These are phyloP conservation scores for Oleoguttula mirabilis DNA, from an alignment of 495 filamentous ascomycete species.

Conservation along the genomic window DNA sequence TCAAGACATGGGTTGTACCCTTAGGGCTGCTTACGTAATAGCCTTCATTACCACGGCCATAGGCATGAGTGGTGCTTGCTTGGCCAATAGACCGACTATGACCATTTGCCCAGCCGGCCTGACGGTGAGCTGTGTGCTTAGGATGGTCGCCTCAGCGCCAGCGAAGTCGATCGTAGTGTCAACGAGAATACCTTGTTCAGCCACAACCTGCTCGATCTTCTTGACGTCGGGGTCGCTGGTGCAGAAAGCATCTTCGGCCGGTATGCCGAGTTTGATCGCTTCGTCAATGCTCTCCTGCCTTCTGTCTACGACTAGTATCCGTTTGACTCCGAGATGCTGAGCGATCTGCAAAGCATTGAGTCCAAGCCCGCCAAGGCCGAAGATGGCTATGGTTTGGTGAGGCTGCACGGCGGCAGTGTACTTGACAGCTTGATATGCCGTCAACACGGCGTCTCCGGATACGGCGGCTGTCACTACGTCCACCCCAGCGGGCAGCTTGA, in stretches of 20 bases:
- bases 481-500: conserved; percentile 5
- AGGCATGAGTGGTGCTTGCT: background rate
- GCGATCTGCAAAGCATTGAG: conserved; percentile 9
- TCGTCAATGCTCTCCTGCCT: conserved; percentile 3
- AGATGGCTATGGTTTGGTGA: conserved; percentile 6
- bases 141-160: conserved; percentile 1
- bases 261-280: conserved; percentile 5
- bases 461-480: background rate
- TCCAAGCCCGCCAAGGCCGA: conserved; percentile 6
- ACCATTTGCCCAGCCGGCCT: conserved; percentile 5
- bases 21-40: too few relatives aligned
- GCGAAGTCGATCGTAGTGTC: conserved; percentile 11
- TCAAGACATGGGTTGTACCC: too few relatives aligned
- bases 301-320: conserved; percentile 8
- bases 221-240: background rate
- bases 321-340: conserved; percentile 3
- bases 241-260: conserved; percentile 7
- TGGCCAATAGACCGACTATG: conserved; percentile 1
- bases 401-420: conserved; percentile 8
- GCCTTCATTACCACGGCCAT: conserved; percentile 1
- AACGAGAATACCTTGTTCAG: conserved; percentile 2
- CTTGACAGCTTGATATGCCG: conserved; percentile 4
- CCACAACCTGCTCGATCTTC: conserved; percentile 3
- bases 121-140: conserved; percentile 4
- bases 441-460: conserved; percentile 6